Evolutionary conservation across 345 rosid genomes (phyloP), one percentile per base, ranked within the genome.

Genomic region (Syzygium aromaticum): DNA sequence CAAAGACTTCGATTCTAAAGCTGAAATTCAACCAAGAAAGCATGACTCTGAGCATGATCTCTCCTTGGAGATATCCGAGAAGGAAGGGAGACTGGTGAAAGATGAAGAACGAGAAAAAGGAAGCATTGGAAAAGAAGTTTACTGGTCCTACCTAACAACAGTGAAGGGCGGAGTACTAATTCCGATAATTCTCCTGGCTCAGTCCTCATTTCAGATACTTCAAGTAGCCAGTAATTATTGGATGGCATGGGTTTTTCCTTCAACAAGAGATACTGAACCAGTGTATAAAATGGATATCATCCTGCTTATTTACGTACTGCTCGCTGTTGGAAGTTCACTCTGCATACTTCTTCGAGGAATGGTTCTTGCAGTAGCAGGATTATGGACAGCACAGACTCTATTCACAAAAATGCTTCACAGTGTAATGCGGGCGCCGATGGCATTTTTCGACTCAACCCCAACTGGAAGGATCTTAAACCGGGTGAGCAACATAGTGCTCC

Each of bases 371-470:
- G 85, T 92, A 88, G 90, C 95, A 85, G 99, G 99, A 77, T 94
- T 97, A 56, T 90, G 86, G 87, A 94, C 99, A 25, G 97, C 99
- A 53, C 92, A 97, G 87, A 96, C 88, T 85, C 94, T 96, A 90
- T 97, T 96, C 92, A 87, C 88, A 51, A 93, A 93, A 87, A 95
- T 97, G 99, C 93, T 97, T 87, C 92, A 90, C 16, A 94, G 94
- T 88, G 85, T 97, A 53, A 84, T 94, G 88, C 91, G 92, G 87
- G 96, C 99, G 86, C 99, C 98, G 14, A 96, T 97, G 99, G 89
- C 98, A 54, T 97, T 97, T 88, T 97, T 97, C 85, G 98, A 97
- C 86, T 96, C 98, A 90, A 97, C 99, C 87, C 99, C 98, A 52
- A 90, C 96, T 27, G 98, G 98, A 89, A 94, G 99, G 92, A 97